Percentiles rank a stretch among this genome's conserved stretches.
Conservation (phyloP, 108 stramenopile genomes). For the Conticribra weissflogii region DNA sequence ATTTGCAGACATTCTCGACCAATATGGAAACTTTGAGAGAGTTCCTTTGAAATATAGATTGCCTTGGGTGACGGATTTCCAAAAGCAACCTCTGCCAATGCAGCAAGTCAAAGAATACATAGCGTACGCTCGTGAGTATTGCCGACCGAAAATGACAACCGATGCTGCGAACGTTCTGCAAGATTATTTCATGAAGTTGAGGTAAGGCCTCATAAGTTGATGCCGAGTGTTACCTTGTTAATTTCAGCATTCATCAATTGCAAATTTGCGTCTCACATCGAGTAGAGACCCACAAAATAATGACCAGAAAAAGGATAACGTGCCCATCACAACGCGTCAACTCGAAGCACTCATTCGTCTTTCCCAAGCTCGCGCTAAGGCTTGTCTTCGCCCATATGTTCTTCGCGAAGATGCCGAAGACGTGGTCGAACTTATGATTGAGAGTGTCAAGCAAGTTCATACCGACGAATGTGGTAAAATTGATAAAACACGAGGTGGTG, state of each 20-base stretch:
- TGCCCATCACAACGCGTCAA: constrained; percentile 98
- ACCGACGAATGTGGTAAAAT: constrained; percentile 74
- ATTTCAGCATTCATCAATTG: no score
- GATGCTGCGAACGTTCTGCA: constrained; percentile 88
- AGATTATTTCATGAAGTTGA: constrained; percentile 89
- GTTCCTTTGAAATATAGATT: constrained; percentile 70
- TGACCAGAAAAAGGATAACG: constrained; percentile 58
- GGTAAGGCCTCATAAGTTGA: constrained; percentile 45
- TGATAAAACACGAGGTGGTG: constrained; percentile 75
- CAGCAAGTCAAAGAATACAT: constrained; percentile 95
- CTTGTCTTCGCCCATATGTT: constrained; percentile 91
- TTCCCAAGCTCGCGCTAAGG: constrained; percentile 95
- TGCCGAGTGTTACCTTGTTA: no score
- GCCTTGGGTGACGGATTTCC: constrained; percentile 74
- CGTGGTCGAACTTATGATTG: constrained; percentile 91
- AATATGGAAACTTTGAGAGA: constrained; percentile 15
- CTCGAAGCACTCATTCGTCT: constrained; percentile 94
- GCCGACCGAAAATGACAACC: constrained; percentile 86
- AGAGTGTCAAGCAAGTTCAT: constrained; percentile 70
- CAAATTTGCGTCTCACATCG: constrained; percentile 1
- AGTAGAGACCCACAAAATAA: constrained; percentile 54
- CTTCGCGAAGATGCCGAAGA: constrained; percentile 95
- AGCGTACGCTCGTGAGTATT: constrained; percentile 94
- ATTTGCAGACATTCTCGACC: constrained; percentile 21
- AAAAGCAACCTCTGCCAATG: constrained; percentile 79